Evolutionary conservation across 23 red algal species (phyloP), one percentile per base, ranked within the genome.

Genomic region (Gracilaria caudata): DNA sequence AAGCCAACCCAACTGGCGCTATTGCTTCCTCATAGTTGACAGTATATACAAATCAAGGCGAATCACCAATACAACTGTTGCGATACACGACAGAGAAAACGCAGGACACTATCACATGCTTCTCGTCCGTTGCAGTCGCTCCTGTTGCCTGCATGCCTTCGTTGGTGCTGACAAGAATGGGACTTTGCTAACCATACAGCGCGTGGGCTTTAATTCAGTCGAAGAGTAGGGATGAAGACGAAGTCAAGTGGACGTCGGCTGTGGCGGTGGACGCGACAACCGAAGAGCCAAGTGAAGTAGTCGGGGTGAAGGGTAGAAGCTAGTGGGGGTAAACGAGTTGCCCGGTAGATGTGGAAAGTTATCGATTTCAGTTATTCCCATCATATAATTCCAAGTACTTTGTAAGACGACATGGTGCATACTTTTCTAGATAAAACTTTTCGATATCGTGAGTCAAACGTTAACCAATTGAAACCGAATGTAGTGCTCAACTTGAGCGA

Each of bases 301-400:
- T 36, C 29, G 9, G 30, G 61, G 13, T 66, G 21, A 16, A 53
- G 30, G 30, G 19, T 35, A 14, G 29, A 17, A 25, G 61, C 61
- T 66, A 66, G 35, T 33, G 61, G 8, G 61, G 61, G 61, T 66
- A 66, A 29, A 66, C 1, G 61, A 66, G 61, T 35, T 66, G 61
- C 61, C 35, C 32, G 30, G 61, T 66, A 66, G 32, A 14, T 66
- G 61, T 6, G 61, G 30, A 75, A 49, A 75, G 70, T 75, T 75
- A 75, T 46, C 70, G 70, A 47, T 75, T 75, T 75, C 39, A 75
- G 70, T 75, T 75, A 75, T 75, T 75, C 40, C 43, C 70, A 75
- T n/a, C 37, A 45, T 4, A 46, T 25, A 75, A 75, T 75, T 66
- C 61, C 61, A 66, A 66, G 61, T 64, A 32, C 58, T 66, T 30